Conservation (phyloP, 2,329 filamentous ascomycete genomes). For the Microcyclospora pomicola region DNA sequence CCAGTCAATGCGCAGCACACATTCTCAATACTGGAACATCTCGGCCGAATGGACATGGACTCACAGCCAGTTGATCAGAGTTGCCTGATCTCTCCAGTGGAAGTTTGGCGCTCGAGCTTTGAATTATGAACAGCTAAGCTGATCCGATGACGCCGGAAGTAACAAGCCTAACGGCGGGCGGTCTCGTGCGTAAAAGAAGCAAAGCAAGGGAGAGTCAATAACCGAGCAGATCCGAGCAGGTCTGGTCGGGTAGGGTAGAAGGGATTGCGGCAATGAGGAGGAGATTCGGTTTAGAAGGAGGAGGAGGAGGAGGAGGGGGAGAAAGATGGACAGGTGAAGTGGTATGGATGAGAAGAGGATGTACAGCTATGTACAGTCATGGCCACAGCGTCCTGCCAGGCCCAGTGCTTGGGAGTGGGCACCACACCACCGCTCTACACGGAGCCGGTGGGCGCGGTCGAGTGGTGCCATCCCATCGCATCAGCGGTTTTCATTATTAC, state of each 20-base stretch:
- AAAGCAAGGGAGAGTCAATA: not conserved
- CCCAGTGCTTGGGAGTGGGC: too few relatives aligned
- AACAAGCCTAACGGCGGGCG: conserved; percentile 1
- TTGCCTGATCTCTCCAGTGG: too few relatives aligned
- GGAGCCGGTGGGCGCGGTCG: too few relatives aligned
- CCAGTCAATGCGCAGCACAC: too few relatives aligned
- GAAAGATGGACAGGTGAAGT: not conserved
- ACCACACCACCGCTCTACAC: too few relatives aligned
- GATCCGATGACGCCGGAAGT: conserved; percentile 1
- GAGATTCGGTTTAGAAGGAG: not conserved
- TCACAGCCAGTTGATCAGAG: too few relatives aligned
- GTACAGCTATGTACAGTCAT: not conserved
- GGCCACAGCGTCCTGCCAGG: too few relatives aligned
- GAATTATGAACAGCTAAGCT: not conserved
- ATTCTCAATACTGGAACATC: too few relatives aligned
- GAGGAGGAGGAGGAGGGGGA: not conserved
- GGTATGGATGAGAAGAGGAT: not conserved
- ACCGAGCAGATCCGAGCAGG: not conserved
- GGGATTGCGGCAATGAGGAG: not conserved
- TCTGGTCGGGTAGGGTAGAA: not conserved
- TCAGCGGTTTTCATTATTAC: too few relatives aligned
- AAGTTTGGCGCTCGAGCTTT: too few relatives aligned
- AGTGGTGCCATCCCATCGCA: too few relatives aligned
- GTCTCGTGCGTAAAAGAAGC: not conserved
- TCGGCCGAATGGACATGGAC: too few relatives aligned